Evolutionary conservation across 2,329 filamentous ascomycete genomes (phyloP).

Genomic region (Fusarium continuum): DNA sequence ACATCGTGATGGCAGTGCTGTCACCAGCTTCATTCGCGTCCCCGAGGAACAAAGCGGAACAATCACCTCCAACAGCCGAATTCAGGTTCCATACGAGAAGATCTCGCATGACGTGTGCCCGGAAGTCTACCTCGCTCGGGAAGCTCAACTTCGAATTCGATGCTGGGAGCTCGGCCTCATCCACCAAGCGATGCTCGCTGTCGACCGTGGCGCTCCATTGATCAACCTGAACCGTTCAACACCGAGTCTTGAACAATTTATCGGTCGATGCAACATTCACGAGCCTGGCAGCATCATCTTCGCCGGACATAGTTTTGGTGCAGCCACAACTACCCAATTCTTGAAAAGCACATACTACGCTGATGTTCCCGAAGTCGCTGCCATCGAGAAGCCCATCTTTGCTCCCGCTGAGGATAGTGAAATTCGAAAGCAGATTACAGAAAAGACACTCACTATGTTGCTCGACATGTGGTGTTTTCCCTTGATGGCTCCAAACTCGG

Average conservation of each 20-base stretch:
- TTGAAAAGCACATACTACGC: constrained; percentile 82
- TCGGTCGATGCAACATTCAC: constrained; percentile 70
- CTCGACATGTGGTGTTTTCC: constrained; percentile 86
- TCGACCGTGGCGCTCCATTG: constrained; percentile 65
- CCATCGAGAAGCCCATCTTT: constrained; percentile 68
- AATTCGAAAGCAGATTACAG: constrained; percentile 73
- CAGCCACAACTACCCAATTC: constrained; percentile 77
- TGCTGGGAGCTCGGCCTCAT: constrained; percentile 81
- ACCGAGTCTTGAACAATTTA: constrained; percentile 66
- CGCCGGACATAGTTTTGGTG: constrained; percentile 84
- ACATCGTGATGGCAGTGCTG: constrained; percentile 82
- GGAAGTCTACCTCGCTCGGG: constrained; percentile 72
- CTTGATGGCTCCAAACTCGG: constrained; percentile 68
- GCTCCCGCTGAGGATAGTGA: constrained; percentile 62
- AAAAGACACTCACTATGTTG: constrained; percentile 71
- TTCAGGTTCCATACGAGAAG: constrained; percentile 57
- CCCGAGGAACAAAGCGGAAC: constrained; percentile 57
- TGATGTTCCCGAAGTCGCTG: constrained; percentile 54
- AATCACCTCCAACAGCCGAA: constrained; percentile 41
- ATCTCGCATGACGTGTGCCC: constrained; percentile 70
- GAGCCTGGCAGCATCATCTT: constrained; percentile 78
- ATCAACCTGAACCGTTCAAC: constrained; percentile 64
- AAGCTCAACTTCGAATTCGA: constrained; percentile 77
- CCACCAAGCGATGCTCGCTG: constrained; percentile 71
- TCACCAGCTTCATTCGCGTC: constrained; percentile 75